Evolutionary conservation across 192 early-diverging fungal genomes (phyloP), one percentile per base, ranked within the genome.

Genomic region (Phlyctochytrium planicorne): DNA sequence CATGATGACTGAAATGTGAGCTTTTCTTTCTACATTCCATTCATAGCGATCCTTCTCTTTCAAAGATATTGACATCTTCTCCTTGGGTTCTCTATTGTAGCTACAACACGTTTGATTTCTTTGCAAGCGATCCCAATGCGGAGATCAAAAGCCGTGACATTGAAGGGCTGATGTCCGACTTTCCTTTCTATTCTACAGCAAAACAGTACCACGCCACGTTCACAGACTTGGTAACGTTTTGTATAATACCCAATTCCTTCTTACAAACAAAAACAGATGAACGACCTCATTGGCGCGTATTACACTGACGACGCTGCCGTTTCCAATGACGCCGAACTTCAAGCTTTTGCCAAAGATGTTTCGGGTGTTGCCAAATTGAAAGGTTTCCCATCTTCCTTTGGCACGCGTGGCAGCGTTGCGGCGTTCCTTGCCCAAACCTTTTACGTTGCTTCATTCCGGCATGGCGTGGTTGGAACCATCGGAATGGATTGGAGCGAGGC

Each of bases 301-400:
- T 59, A 59, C 57, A 6, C 57, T 16, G 30, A 59, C 24, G 57
- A 59, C 24, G 57, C 57, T 30, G 57, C 57, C 24, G 57, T 59
- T 59, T 6, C 24, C 24, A 6, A 14, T 14, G 57, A 59, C 30
- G 16, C 10, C 6, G 57, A 59, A 59, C 30, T 59, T 24, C 57
- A 59, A 59, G 57, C 25, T 29, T 59, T 14, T 24, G 57, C 57
- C 6, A 6, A 12, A 14, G 57, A 59, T 23, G 30, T 59, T 59
- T 6, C 57, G 14, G 24, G 10, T 12, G 6, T 29, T 23, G 23
- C 10, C 30, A 24, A 24, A 23, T 6, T 59, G 25, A 59, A 6
- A 6, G 57, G 57, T 14, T 59, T 59, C 30, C 57, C 57, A 6
- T 29, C 57, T 24, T 29, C 23, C 10, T 59, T 59, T 23, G 23